Base-by-base conservation (phyloP, 2,329 filamentous ascomycete species). In the Calcarisporium arbuscula region DNA sequence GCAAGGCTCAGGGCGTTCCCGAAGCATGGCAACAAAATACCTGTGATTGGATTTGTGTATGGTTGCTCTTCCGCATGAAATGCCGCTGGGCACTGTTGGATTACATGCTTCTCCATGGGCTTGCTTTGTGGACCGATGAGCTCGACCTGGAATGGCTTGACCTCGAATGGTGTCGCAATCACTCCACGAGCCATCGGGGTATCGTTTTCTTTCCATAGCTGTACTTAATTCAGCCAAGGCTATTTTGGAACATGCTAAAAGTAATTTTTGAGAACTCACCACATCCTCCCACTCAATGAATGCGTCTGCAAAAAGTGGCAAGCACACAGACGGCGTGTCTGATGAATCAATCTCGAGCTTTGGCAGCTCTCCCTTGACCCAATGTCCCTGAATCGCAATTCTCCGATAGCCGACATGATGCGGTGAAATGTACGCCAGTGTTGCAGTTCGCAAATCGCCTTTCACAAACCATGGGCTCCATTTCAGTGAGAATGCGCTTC, bases 401-500 rank as follows among this genome's bases (percentile, higher is more conserved):
- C 61, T 60, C 14, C 72, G 65, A 44, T 78, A 78, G 2, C 74
- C 74, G 28, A 77, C 62, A 37, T 76, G 67, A 42, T 72, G 68
- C 22, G 57, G 60, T 2, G 68, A 56, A 8, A 72, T 50, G 42
- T 74, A 76, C 0, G 70, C 69, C 4, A 79, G 38, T 2, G 70
- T 60, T 14, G 67, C 65, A 0, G 58, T 62, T 15, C 55, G 55
- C 2, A 48, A 56, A 5, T 49, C 54, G 2, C 51, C 52, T 0
- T 44, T 47, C 3, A 54, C 48, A 3, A 65, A 39, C 73, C 73
- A 78, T 0, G 73, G 70, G 19, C 71, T 70, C 68, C 71, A 78
- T 44, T 57, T 67, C 4, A 78, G 46, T 4, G 67, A 65, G 37
- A 71, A 75, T 1, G 67, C 64, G 5, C 68, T 72, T 6, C 61